Evolutionary conservation across 106 monocot genomes (phyloP).

Genomic region (Amphibolis antarctica): DNA sequence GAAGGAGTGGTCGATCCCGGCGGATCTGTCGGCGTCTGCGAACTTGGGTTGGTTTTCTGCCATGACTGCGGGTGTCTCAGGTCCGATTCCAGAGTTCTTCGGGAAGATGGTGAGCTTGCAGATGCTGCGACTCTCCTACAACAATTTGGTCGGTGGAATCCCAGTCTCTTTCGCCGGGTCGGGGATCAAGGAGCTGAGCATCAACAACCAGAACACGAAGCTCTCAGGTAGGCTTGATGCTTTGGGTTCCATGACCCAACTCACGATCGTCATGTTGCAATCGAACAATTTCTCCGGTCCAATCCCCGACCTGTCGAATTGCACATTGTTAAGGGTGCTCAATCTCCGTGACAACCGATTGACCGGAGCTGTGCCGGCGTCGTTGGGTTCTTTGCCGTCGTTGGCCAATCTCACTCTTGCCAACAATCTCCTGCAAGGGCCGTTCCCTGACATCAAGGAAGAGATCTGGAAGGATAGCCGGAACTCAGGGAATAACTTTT

Average conservation of each 20-base stretch:
- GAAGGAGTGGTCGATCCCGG: constrained; percentile 39
- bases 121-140: constrained; percentile 57
- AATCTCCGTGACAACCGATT: constrained; percentile 59
- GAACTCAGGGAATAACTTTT: constrained; percentile 61
- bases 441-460: constrained; percentile 32
- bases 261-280: constrained; percentile 50
- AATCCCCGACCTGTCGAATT: constrained; percentile 68
- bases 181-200: constrained; percentile 23
- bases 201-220: constrained; percentile 60
- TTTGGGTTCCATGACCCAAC: constrained; percentile 35
- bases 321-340: constrained; percentile 37
- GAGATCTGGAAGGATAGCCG: constrained; percentile 21
- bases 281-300: constrained; percentile 72
- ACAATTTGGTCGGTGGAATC: constrained; percentile 36
- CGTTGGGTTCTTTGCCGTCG: constrained; percentile 13
- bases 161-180: constrained; percentile 32
- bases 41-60: constrained; percentile 41
- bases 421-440: constrained; percentile 79
- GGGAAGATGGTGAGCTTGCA: constrained; percentile 26
- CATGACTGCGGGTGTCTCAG: constrained; percentile 43
- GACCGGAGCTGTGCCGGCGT: constrained; percentile 55
- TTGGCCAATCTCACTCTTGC: constrained; percentile 41
- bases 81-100: constrained; percentile 45
- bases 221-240: constrained; percentile 58
- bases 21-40: constrained; percentile 7